Evolutionary conservation across 164 flowering plant genomes (phyloP).

Genomic region (Vitis riparia): DNA sequence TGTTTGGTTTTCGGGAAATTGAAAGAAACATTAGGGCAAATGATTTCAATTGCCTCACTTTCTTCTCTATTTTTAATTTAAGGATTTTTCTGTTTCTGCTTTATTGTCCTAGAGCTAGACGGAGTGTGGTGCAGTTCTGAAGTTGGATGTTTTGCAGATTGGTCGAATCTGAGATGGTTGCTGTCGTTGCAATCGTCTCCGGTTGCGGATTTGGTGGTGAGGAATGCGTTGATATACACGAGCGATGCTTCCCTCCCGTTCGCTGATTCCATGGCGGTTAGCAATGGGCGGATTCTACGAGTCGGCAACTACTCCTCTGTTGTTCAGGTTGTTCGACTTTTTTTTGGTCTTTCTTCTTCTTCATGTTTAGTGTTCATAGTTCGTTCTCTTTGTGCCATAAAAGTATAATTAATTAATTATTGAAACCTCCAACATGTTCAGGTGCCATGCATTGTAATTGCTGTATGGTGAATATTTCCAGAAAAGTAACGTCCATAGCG

Average conservation of each 20-base stretch:
- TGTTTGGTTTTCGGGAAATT: no score
- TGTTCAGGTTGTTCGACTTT: conserved; percentile 30
- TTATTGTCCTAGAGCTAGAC: no score
- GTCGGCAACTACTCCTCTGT: conserved; percentile 63
- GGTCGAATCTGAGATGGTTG: conserved; percentile 4
- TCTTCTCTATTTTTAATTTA: no score
- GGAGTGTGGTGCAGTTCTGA: not conserved
- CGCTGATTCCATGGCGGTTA: conserved; percentile 81
- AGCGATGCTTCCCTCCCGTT: conserved; percentile 67
- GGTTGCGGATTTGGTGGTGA: conserved; percentile 69
- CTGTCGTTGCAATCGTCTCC: conserved; percentile 11
- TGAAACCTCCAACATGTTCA: no score
- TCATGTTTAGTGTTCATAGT: not conserved
- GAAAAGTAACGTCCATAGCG: no score
- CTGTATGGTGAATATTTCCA: no score
- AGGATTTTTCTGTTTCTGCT: no score
- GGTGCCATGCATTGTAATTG: no score
- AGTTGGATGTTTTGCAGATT: conserved; percentile 11
- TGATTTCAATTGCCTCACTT: no score
- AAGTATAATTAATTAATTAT: no score
- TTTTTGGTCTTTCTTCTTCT: not conserved
- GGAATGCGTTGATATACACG: conserved; percentile 71
- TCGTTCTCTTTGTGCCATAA: no score
- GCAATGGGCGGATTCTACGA: conserved; percentile 55
- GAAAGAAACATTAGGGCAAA: no score